Conservation (phyloP, 306 rosid genomes). For the Potentilla sterilis region DNA sequence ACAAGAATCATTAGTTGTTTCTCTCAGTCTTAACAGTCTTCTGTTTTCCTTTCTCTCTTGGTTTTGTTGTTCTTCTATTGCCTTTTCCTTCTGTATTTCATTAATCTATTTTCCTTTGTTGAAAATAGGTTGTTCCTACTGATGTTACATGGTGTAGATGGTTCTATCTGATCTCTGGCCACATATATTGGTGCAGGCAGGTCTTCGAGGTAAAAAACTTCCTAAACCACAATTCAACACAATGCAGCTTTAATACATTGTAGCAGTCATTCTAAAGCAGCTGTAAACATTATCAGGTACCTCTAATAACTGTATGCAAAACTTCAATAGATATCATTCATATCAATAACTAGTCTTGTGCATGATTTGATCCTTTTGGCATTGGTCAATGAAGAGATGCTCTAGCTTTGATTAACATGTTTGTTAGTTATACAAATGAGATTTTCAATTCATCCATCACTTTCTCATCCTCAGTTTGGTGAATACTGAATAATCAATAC, state of each 20-base stretch:
- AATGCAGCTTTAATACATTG: background rate
- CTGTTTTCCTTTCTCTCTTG: background rate
- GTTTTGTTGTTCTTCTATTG: background rate
- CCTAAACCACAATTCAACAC: background rate
- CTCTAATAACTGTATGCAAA: background rate
- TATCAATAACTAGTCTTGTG: background rate
- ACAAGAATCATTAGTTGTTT: slow-evolving; percentile 1
- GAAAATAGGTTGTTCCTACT: background rate
- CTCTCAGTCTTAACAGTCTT: background rate
- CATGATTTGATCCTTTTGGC: background rate
- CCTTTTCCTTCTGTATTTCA: background rate
- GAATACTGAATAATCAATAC: background rate
- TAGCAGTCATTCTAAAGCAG: slow-evolving; percentile 7
- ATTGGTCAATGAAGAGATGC: background rate
- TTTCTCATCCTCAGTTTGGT: slow-evolving; percentile 12
- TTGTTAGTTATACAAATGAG: background rate
- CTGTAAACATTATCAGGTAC: background rate
- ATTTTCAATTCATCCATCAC: background rate
- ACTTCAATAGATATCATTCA: background rate
- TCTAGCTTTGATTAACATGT: background rate
- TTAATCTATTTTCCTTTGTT: background rate
- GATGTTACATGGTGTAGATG: background rate
- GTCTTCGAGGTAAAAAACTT: background rate
- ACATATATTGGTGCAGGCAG: background rate
- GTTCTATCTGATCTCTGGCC: background rate